Evolutionary conservation across 345 rosid genomes (phyloP).

Genomic region (Erysimum cheiranthoides): DNA sequence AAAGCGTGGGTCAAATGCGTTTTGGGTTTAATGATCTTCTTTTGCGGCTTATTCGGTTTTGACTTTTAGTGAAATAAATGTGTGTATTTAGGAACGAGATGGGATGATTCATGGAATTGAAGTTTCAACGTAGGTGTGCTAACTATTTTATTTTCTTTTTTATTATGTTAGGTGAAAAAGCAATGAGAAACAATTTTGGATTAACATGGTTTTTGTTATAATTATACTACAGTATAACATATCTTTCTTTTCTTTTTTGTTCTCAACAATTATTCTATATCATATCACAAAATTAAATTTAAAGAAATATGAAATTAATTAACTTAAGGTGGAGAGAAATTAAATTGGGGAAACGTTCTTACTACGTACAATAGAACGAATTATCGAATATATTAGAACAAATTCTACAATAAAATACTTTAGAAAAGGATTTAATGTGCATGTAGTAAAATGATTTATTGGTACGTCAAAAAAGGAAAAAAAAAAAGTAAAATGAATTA

Average conservation of each 20-base stretch:
- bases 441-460: no score
- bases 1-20: slow-evolving; percentile 28
- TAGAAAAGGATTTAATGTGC: no score
- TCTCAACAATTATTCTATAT: neutral
- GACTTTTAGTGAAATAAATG: slow-evolving; percentile 12
- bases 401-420: no score
- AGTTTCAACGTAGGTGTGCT: slow-evolving; percentile 40
- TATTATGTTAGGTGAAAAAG: slow-evolving; percentile 37
- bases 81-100: neutral
- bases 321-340: no score
- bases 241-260: neutral
- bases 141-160: neutral
- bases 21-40: slow-evolving; percentile 20
- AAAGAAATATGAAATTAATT: neutral
- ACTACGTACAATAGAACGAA: no score
- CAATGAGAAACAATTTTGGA: neutral
- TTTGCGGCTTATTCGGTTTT: slow-evolving; percentile 38
- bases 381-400: no score
- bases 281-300: no score
- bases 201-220: neutral
- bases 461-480: no score
- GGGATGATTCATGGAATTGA: slow-evolving; percentile 13
- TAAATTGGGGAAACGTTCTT: no score
- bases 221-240: no score
- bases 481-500: no score